phyloP scores from a whole-genome alignment of 2,329 filamentous ascomycete species.

The Metarhizium guizhouense region DNA sequence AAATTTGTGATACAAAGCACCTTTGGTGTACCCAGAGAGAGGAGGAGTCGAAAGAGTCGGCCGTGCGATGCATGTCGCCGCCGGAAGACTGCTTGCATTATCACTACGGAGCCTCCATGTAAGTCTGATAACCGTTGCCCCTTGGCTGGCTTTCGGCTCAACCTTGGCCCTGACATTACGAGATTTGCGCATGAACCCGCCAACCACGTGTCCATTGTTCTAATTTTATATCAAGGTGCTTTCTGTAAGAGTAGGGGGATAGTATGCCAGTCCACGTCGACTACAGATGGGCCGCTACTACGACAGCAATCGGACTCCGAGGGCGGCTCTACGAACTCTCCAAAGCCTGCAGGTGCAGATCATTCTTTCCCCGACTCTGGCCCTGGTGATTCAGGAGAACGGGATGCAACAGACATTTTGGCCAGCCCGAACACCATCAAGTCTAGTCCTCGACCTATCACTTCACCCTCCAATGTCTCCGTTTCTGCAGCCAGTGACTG shows the following conservation, averaged over 20 bases:
- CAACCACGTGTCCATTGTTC: neutral
- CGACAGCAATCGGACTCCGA: neutral
- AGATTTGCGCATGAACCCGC: neutral
- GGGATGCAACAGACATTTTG: neutral
- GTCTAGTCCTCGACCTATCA: constrained; percentile 2
- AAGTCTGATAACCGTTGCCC: constrained; percentile 11
- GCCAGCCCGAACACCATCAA: constrained; percentile 5
- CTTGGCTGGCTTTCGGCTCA: neutral
- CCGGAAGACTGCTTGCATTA: constrained; percentile 38
- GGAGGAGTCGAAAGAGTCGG: constrained; percentile 35
- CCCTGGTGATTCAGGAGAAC: neutral
- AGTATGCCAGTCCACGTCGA: constrained; percentile 21
- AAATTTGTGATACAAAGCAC: constrained; percentile 33
- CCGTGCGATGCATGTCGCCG: constrained; percentile 36
- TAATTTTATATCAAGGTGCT: constrained; percentile 14
- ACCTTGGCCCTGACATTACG: neutral
- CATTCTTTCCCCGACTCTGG: neutral
- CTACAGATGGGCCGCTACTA: constrained; percentile 2
- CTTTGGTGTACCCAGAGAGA: constrained; percentile 29
- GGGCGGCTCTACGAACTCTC: neutral
- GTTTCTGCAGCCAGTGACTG: constrained; percentile 1
- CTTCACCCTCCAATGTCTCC: constrained; percentile 1
- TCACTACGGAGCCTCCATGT: constrained; percentile 35
- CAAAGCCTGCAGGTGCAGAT: neutral
- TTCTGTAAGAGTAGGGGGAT: constrained; percentile 26